Evolutionary conservation across 306 rosid genomes (phyloP), one percentile per base, ranked within the genome.

Genomic region (Casuarina glauca): DNA sequence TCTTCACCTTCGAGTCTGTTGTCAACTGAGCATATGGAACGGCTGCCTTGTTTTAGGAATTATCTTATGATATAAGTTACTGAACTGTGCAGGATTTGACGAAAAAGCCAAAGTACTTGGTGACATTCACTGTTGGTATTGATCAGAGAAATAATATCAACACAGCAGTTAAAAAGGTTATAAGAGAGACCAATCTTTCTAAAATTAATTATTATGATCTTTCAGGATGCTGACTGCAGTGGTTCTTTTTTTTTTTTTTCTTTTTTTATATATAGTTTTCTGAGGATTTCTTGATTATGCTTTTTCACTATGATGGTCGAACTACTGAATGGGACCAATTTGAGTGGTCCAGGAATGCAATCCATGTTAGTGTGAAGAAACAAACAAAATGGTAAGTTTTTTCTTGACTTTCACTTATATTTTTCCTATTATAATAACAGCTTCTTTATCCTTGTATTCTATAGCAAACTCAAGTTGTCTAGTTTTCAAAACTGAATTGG

Each of bases 261-360:
- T 76, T 70, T 76, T 39, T 76, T 38, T 78, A 77, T 43, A 72
- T 66, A 85, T 85, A 96, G 99, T 93, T 96, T 86, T 96, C 99
- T 80, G 96, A 87, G 82, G 89, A 93, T 87, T 96, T 96, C 88
- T 84, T 86, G 78, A 96, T 96, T 84, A 69, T 96, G 91, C 99
- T 96, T 86, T 96, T 96, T 83, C 99, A 96, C 87, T 96, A 96
- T 84, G 99, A 96, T 86, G 95, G 97, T 48, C 91, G 85, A 76
- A 87, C 90, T 77, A 93, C 88, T 78, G 98, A 91, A 79, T 96
- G 99, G 99, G 98, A 96, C 82, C 79, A 90, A 72, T 93, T 87
- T 87, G 97, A 96, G 82, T 96, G 99, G 99, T 96, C 99, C 76
- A 95, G 70, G 90, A 85, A 61, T 81, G 98, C 90, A 82, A 93